Conservation (phyloP, 2,329 filamentous ascomycete species). For the Xylariales sp. region DNA sequence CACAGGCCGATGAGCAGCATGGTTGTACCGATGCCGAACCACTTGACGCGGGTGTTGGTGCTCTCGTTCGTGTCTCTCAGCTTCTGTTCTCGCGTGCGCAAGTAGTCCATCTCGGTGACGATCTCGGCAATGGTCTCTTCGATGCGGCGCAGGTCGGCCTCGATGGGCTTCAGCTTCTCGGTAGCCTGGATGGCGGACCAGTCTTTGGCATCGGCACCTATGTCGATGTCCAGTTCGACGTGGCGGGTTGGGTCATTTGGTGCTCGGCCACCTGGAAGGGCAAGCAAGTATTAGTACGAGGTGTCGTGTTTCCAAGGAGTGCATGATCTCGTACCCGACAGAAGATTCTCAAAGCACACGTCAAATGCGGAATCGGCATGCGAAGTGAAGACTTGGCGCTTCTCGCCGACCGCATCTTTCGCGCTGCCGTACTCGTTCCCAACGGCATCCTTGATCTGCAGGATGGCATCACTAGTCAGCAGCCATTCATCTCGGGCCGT, state of each 20-base stretch:
- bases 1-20: constrained; percentile 84
- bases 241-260: constrained; percentile 55
- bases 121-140: constrained; percentile 88
- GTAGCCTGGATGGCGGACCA: constrained; percentile 94
- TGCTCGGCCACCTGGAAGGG: not conserved
- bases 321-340: too few species aligned
- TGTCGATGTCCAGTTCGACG: constrained; percentile 91
- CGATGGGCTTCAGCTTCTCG: constrained; percentile 96
- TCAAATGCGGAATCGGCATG: constrained; percentile 90
- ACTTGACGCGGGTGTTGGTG: constrained; percentile 97
- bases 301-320: too few species aligned
- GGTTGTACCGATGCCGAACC: constrained; percentile 94
- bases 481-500: not conserved
- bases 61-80: constrained; percentile 98
- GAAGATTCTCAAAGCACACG: constrained; percentile 93
- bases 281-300: too few species aligned
- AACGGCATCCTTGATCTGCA: constrained; percentile 86
- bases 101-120: constrained; percentile 93
- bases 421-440: constrained; percentile 94
- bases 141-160: constrained; percentile 88
- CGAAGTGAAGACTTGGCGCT: constrained; percentile 89
- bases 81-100: constrained; percentile 85
- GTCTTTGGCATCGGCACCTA: constrained; percentile 94
- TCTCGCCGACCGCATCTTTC: constrained; percentile 87
- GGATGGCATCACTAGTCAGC: constrained; percentile 9